Percentiles rank a stretch among this genome's conserved stretches.
phyloP scores from a whole-genome alignment of 2,329 filamentous ascomycete species.

The Fusarium phyllophilum region DNA sequence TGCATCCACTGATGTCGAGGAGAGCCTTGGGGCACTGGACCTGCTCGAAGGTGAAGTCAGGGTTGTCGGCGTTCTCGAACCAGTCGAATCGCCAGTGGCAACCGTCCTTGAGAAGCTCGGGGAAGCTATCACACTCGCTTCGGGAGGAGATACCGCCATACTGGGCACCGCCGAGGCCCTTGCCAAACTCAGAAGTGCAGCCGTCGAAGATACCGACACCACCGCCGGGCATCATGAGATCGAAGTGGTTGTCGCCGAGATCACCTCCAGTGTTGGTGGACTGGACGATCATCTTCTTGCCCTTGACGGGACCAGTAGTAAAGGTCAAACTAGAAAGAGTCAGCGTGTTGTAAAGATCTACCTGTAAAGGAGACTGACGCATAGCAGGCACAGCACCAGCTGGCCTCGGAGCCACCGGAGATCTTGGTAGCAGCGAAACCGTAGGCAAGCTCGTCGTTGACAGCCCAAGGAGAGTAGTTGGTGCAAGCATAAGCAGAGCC shows the following conservation, averaged over 20 bases:
- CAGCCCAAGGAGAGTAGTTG: constrained; percentile 70
- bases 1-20: constrained; percentile 53
- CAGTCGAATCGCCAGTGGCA: constrained; percentile 74
- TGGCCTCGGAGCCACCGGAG: constrained; percentile 62
- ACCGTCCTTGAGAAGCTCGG: constrained; percentile 62
- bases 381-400: constrained; percentile 76
- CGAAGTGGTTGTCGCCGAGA: constrained; percentile 67
- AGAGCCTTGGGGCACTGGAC: constrained; percentile 65
- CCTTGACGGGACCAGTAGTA: constrained; percentile 60
- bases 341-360: neutral
- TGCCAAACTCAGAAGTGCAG: constrained; percentile 59
- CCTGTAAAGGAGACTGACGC: constrained; percentile 47
- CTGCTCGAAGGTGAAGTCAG: constrained; percentile 63
- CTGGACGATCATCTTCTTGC: constrained; percentile 73
- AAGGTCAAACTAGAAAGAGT: constrained; percentile 56
- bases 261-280: constrained; percentile 71
- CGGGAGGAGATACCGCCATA: constrained; percentile 67
- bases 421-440: constrained; percentile 72
- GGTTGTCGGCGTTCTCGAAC: constrained; percentile 69
- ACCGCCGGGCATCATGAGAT: constrained; percentile 66
- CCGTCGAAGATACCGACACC: constrained; percentile 65
- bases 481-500: constrained; percentile 70
- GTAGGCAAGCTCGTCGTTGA: constrained; percentile 68
- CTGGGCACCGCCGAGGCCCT: constrained; percentile 59
- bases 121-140: constrained; percentile 63